A percentile compares a stretch with the other conserved stretches of the same genome.
Conservation (phyloP, 2,329 filamentous ascomycete species). For the Madurella fahalii region DNA sequence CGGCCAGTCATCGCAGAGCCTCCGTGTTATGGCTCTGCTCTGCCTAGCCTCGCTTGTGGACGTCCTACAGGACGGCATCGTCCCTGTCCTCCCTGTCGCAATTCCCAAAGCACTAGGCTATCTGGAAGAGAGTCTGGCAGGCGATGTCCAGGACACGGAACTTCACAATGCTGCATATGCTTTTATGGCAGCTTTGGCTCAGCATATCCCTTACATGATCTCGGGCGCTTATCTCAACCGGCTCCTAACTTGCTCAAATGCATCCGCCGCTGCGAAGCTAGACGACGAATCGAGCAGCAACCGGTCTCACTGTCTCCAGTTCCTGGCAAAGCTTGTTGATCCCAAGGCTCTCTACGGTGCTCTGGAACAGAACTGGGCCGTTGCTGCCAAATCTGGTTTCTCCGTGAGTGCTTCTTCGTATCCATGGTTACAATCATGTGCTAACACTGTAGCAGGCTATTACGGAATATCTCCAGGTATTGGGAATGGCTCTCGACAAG, state of each 20-base stretch:
- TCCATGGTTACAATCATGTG: background rate
- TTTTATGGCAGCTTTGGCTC: conserved; percentile 72
- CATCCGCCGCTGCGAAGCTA: conserved; percentile 61
- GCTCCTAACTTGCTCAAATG: conserved; percentile 67
- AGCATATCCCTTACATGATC: conserved; percentile 86
- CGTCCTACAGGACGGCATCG: conserved; percentile 78
- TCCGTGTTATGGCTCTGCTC: conserved; percentile 79
- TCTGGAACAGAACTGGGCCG: conserved; percentile 67
- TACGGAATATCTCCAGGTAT: conserved; percentile 63
- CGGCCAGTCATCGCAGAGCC: conserved; percentile 64
- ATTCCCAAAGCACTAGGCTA: conserved; percentile 70
- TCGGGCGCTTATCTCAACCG: conserved; percentile 69
- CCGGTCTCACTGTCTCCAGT: conserved; percentile 64
- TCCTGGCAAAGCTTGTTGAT: conserved; percentile 74
- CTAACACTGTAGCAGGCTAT: conserved; percentile 51
- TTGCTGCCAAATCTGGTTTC: conserved; percentile 59
- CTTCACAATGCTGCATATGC: conserved; percentile 80
- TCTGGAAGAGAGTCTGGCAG: conserved; percentile 58
- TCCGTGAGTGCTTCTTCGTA: conserved; percentile 45
- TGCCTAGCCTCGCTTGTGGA: conserved; percentile 88
- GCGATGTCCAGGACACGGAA: conserved; percentile 51
- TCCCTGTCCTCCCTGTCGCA: conserved; percentile 74
- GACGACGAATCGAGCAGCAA: conserved; percentile 60
- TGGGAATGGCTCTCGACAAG: conserved; percentile 69
- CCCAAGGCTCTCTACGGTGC: conserved; percentile 71